Evolutionary conservation across 2,329 filamentous ascomycete species (phyloP).

Genomic region (Monosporascus sp.): DNA sequence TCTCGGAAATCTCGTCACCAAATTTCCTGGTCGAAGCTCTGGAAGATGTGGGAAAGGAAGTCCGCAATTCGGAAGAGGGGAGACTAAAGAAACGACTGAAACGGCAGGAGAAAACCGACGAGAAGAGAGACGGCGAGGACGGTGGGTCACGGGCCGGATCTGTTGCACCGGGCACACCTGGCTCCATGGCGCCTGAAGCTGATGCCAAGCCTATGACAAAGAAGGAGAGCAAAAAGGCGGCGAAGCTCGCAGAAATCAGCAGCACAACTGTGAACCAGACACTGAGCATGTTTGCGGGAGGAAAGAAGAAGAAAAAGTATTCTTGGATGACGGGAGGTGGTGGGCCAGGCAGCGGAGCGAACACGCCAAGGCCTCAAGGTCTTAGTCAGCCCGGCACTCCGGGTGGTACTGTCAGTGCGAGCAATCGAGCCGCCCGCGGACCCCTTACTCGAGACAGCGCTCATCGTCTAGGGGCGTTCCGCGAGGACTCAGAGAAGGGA

Average conservation of each 20-base stretch:
- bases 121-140: slow-evolving; percentile 44
- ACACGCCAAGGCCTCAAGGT: slow-evolving; percentile 39
- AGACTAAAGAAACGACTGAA: slow-evolving; percentile 63
- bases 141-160: slow-evolving; percentile 47
- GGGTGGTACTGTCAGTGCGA: slow-evolving; percentile 24
- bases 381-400: slow-evolving; percentile 30
- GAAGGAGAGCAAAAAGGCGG: slow-evolving; percentile 77
- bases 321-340: slow-evolving; percentile 65
- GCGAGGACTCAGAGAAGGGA: slow-evolving; percentile 73
- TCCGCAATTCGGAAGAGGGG: slow-evolving; percentile 68
- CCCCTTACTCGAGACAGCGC: slow-evolving; percentile 52
- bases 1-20: slow-evolving; percentile 43
- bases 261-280: slow-evolving; percentile 81
- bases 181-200: slow-evolving; percentile 57
- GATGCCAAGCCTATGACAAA: slow-evolving; percentile 66
- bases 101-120: slow-evolving; percentile 44
- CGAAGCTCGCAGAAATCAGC: slow-evolving; percentile 69
- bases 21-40: slow-evolving; percentile 47
- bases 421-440: slow-evolving; percentile 26
- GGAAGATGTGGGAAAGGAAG: slow-evolving; percentile 57
- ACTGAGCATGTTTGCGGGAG: slow-evolving; percentile 63
- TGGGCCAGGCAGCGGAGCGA: slow-evolving; percentile 43
- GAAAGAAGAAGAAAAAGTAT: slow-evolving; percentile 65
- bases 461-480: slow-evolving; percentile 65
- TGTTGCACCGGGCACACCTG: slow-evolving; percentile 55